Evolutionary conservation across 2,329 filamentous ascomycete genomes (phyloP), one percentile per base, ranked within the genome.

Genomic region (Neospermospora avenae): DNA sequence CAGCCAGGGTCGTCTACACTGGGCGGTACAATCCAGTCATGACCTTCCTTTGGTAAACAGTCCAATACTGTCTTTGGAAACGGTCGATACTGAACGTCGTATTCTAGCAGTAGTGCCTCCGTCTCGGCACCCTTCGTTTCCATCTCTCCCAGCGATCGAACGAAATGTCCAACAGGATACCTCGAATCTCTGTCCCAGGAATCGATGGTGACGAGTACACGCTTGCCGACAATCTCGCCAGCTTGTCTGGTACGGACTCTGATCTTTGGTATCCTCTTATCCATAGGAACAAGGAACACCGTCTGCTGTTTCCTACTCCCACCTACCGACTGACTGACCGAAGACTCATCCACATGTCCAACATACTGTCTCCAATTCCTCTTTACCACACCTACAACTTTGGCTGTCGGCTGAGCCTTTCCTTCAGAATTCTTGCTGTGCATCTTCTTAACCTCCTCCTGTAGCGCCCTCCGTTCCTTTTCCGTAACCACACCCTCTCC

Each of bases 301-400:
- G 85, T 96, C 72, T 97, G 92, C 72, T 96, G 91, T 69, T 89
- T 89, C 60, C 92, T 84, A 31, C 91, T 91, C 68, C 92, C 88
- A 62, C 86, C 88, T 1, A 84, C 84, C 3, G 86, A 84, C 56
- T 87, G 84, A 69, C 87, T 88, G 52, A 92, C 88, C 1, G 93
- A 96, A 11, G 89, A 90, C 54, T 88, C 87, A 72, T 99, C 95
- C 59, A 99, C 88, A 72, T 97, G 93, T 2, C 95, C 95, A 63
- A 99, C 95, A 69, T 97, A 98, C 75, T 98, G 96, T 62, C 95
- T 84, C 95, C 95, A 99, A 74, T 98, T 98, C 55, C 95, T 86
- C 77, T 96, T 97, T 72, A 96, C 85, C 24, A 98, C 82, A 51
- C 95, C 95, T 6, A 98, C 91, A 13, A 99, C 90, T 72, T 84